Percentiles rank a stretch among this genome's conserved stretches.
Conservation (phyloP, 1,284 basidiomycete species). For the Grifola frondosa region DNA sequence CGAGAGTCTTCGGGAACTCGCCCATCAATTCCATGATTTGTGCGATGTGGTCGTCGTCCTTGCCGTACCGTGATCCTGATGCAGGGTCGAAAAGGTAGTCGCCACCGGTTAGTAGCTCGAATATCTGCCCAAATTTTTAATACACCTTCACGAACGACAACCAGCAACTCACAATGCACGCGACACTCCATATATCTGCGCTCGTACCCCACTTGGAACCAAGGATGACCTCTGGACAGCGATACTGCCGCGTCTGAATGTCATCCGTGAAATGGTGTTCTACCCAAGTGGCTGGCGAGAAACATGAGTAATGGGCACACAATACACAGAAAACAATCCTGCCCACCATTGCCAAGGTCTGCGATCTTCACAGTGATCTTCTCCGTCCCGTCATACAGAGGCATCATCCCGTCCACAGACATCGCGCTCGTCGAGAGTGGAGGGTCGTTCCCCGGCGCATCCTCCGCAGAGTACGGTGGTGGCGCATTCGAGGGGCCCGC, state of each 20-base stretch:
- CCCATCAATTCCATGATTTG: conserved; percentile 98
- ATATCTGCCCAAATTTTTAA: conserved; percentile 53
- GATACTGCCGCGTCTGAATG: conserved; percentile 96
- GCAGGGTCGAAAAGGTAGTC: conserved; percentile 90
- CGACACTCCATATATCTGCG: conserved; percentile 96
- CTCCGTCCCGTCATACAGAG: conserved; percentile 45
- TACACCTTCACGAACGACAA: conserved; percentile 9
- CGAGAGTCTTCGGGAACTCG: conserved; percentile 82
- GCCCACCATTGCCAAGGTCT: conserved; percentile 92
- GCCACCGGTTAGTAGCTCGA: conserved; percentile 87
- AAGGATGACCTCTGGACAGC: conserved; percentile 96
- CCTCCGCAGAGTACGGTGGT: conserved; percentile 23
- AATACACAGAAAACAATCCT: conserved; percentile 25
- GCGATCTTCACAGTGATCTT: conserved; percentile 99
- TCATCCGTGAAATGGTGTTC: conserved; percentile 95
- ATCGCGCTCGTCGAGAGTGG: conserved; percentile 40
- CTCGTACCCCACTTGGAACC: conserved; percentile 93
- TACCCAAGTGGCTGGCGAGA: conserved; percentile 70
- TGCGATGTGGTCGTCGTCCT: conserved; percentile 98
- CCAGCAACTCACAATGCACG: conserved; percentile 74
- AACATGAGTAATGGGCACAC: conserved; percentile 4
- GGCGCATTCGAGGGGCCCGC: conserved; percentile 7
- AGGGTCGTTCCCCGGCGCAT: conserved; percentile 15
- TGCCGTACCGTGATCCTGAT: conserved; percentile 76
- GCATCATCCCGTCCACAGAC: conserved; percentile 36